Base-by-base conservation (phyloP, 2,329 filamentous ascomycete genomes). In the Fusarium aywerte region DNA sequence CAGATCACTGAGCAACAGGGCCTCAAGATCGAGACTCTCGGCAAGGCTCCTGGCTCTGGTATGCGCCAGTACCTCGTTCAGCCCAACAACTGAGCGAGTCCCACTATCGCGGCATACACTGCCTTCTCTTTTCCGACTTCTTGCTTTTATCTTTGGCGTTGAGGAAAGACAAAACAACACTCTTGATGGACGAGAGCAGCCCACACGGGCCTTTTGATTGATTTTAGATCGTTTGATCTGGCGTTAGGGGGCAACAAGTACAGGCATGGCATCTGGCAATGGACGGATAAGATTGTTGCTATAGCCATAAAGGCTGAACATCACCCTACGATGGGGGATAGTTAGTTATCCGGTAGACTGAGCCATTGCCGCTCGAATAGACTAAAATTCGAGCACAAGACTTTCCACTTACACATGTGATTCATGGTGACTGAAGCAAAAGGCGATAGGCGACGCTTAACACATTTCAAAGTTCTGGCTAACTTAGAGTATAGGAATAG, bases 11-110 rank as follows among this genome's bases (percentile, higher is more conserved):
- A 49, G 11, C 33, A 53, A n/a, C 29, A 62, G 23, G 63, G 59
- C 10, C 52, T 73, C 1, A 8, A 16, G 2, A 57, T 73, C 47
- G 42, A 55, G 40, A 66, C 57, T 7, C 58, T 73, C 6, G 70
- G 70, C 23, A 65, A 73, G 52, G 47, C 68, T 1, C 12, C 45
- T 4, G 51, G 45, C 31, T 70, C 68, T 11, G 66, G 68, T 2
- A 72, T 72, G 66, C 48, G 36, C 12, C 68, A 72, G 58, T 73
- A 68, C 9, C 1, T 71, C 0, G 38, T 71, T 3, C 44, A 60
- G 52, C 16, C 36, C 20, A 2, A 42, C 38, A 7, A 38, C 2
- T 58, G 51, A 51, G 11, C n/a, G 8, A 1, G 11, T 16, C 16
- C 7, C 12, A 23, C 20, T 6, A 40, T 23, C 7, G 3, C 20